phyloP scores from a whole-genome alignment of 164 flowering plant genomes.

The Pachysandra terminalis region DNA sequence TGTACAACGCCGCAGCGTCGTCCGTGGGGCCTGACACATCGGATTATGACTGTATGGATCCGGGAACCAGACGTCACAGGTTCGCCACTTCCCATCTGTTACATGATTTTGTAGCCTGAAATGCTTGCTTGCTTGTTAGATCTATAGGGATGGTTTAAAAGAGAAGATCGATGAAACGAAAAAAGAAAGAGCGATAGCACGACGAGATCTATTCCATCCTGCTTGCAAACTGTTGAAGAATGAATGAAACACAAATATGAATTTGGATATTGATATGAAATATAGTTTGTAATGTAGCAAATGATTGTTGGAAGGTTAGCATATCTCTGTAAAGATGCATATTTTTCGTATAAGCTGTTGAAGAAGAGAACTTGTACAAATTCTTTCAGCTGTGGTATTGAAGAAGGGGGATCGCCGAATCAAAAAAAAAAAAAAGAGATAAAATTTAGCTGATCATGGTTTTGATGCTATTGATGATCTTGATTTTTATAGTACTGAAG shows the following conservation, averaged over 20 bases:
- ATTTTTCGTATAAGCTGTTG: conserved; percentile 33
- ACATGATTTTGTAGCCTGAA: conserved; percentile 79
- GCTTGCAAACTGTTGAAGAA: conserved; percentile 11
- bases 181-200: conserved; percentile 4
- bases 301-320: conserved; percentile 39
- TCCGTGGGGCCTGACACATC: conserved; percentile 42
- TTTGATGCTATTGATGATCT: neutral
- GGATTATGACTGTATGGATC: conserved; percentile 56
- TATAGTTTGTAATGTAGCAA: conserved; percentile 44
- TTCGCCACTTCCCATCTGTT: conserved; percentile 59
- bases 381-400: conserved; percentile 20
- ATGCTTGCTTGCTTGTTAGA: conserved; percentile 6
- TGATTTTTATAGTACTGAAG: neutral
- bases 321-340: conserved; percentile 50
- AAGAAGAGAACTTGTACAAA: conserved; percentile 31
- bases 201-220: conserved; percentile 14
- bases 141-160: conserved; percentile 2
- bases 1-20: conserved; percentile 42
- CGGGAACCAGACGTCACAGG: conserved; percentile 52
- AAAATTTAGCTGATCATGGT: neutral
- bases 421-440: conserved; percentile 15
- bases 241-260: conserved; percentile 8
- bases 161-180: conserved; percentile 16
- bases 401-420: conserved; percentile 6
- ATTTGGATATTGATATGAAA: conserved; percentile 16